Conservation (phyloP, 2,329 filamentous ascomycete species). For the Aotearoamyces nothofagi region DNA sequence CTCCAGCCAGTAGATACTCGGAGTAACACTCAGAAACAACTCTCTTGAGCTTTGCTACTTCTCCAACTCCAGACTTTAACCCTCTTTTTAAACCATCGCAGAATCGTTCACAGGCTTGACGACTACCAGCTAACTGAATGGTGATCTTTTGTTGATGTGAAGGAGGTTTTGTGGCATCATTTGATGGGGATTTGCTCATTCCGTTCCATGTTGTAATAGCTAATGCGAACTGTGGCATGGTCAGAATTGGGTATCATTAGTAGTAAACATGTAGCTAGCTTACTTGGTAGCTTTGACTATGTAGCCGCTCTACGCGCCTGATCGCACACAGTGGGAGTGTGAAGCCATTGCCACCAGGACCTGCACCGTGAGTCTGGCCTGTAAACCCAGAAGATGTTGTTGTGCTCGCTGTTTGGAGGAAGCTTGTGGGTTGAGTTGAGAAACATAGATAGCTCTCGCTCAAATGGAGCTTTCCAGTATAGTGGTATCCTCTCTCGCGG, state of each 20-base stretch:
- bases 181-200: conserved; percentile 36
- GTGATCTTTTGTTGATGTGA: conserved; percentile 68
- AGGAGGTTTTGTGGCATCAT: conserved; percentile 26
- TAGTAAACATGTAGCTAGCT: conserved; percentile 5
- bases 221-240: conserved; percentile 54
- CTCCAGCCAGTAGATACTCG: conserved; percentile 57
- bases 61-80: conserved; percentile 71
- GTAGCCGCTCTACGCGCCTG: conserved; percentile 77
- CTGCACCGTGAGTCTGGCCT: conserved; percentile 82
- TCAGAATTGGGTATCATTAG: no score
- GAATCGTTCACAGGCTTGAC: conserved; percentile 83
- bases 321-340: conserved; percentile 87
- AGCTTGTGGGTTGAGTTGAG: conserved; percentile 83
- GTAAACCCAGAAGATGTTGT: conserved; percentile 74
- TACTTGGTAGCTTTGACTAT: conserved; percentile 75
- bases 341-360: conserved; percentile 89
- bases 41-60: conserved; percentile 68
- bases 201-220: conserved; percentile 93
- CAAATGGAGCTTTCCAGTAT: conserved; percentile 82
- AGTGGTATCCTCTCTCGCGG: conserved; percentile 62
- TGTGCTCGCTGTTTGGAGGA: conserved; percentile 64
- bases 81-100: conserved; percentile 92
- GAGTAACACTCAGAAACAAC: conserved; percentile 83
- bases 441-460: conserved; percentile 95
- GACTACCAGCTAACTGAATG: conserved; percentile 76